These are phyloP conservation scores for Vaccinium darrowii DNA, from an alignment of 148 eudicot species.

Conservation along the genomic window DNA sequence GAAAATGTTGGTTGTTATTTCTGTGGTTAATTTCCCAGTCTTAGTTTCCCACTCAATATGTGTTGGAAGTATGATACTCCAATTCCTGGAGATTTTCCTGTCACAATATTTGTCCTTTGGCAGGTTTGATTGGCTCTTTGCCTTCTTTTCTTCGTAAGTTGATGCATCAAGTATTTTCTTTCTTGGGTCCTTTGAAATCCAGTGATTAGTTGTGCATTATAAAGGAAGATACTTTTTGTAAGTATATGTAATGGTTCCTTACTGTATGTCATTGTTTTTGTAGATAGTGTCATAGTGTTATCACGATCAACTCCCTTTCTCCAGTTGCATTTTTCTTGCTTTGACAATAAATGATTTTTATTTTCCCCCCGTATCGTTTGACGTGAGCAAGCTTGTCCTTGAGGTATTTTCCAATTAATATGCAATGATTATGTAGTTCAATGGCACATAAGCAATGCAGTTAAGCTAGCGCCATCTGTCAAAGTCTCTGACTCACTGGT, in stretches of 20 bases:
- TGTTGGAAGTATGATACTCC: too few species aligned
- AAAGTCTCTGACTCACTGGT: neutral
- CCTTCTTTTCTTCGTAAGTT: conserved; percentile 11
- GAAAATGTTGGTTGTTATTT: neutral
- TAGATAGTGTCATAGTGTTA: too few species aligned
- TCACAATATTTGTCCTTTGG: neutral
- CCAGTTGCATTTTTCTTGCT: too few species aligned
- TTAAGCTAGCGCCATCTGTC: neutral
- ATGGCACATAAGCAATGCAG: neutral
- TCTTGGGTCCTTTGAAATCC: neutral
- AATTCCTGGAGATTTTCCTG: neutral
- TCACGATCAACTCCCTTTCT: too few species aligned
- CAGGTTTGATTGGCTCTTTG: neutral
- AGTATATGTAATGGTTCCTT: too few species aligned
- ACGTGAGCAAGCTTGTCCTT: neutral
- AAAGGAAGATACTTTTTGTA: neutral
- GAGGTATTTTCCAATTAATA: neutral
- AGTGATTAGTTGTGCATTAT: neutral
- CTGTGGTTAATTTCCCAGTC: neutral
- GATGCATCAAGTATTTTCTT: conserved; percentile 5
- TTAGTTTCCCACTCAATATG: neutral
- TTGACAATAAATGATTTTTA: neutral
- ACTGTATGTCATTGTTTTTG: too few species aligned
- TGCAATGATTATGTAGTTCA: neutral
- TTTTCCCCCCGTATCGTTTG: neutral